Base-by-base conservation (phyloP, 768 basidiomycete genomes). In the Boletus pseudopeckii region DNA sequence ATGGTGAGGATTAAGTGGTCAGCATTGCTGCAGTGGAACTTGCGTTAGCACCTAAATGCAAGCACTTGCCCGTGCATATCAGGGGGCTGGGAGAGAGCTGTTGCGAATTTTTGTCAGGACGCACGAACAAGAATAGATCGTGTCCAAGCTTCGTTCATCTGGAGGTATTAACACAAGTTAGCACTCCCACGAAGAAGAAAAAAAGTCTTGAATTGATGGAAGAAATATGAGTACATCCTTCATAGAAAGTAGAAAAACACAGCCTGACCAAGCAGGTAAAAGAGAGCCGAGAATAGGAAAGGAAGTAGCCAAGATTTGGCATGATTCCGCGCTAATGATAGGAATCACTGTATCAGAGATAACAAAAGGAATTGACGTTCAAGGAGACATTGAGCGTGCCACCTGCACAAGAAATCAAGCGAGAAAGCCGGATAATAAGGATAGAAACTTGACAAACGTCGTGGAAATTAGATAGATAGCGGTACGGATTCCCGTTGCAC, bases 341-440 rank as follows among this genome's bases (percentile, higher is more conserved):
- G 50, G 53, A 41, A 63, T 52, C 54, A 30, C 11, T 26, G 39
- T 28, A 50, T 50, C 43, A 46, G 20, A 36, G 48, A 40, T 11
- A 36, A 11, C 33, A 48, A 51, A 36, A 53, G 44, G 33, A 45
- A 50, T 18, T 14, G 45, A n/a, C 34, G n/a, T 47, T 54, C 38
- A 54, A 32, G 50, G 20, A 52, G 46, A 52, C 44, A 34, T 51
- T 22, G 48, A 54, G 41, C 36, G 54, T 48, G 48, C 33, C 53
- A 53, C 54, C 39, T 55, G 54, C 43, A 54, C 58, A 53, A 57
- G 54, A 57, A 53, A 60, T 50, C 60, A 52, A 60, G 53, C 54
- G 49, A 32, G 49, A 59, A 52, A 61, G 56, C 52, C 37, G 54
- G 62, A 62, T 53, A 64, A 67, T 67, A 67, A 67, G 47, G 58